phyloP scores from a whole-genome alignment of 2,329 filamentous ascomycete genomes.

The Lachnellula arida region DNA sequence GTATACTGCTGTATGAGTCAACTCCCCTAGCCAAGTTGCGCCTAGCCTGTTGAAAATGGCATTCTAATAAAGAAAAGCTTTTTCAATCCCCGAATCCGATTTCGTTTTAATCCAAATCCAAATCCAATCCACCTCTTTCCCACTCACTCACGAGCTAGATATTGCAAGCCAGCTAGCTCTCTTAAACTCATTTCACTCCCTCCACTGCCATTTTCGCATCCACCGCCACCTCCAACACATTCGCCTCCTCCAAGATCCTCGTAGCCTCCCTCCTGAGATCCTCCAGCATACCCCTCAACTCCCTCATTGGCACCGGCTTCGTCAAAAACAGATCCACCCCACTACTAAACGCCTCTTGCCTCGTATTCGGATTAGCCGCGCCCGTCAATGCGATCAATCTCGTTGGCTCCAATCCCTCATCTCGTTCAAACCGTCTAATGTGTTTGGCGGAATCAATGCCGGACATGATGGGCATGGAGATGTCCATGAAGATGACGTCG shows the following conservation, averaged over 20 bases:
- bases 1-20: too few species aligned
- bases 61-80: too few species aligned
- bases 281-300: conserved; percentile 27
- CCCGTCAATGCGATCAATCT: conserved; percentile 50
- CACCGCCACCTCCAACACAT: not conserved
- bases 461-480: conserved; percentile 53
- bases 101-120: too few species aligned
- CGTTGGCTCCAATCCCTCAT: conserved; percentile 37
- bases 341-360: conserved; percentile 46
- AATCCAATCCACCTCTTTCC: not conserved
- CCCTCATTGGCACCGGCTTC: conserved; percentile 42
- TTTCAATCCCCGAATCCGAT: too few species aligned
- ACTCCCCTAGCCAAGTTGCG: too few species aligned
- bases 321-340: conserved; percentile 52
- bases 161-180: too few species aligned
- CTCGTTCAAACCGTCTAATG: conserved; percentile 45
- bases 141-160: too few species aligned
- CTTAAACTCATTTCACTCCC: not conserved
- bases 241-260: not conserved
- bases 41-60: too few species aligned
- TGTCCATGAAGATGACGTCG: conserved; percentile 48
- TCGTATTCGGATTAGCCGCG: conserved; percentile 44
- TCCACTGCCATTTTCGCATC: not conserved
- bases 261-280: conserved; percentile 22
- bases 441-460: conserved; percentile 43